Conservation (phyloP, 2,329 filamentous ascomycete genomes). For the Alternaria sp. region DNA sequence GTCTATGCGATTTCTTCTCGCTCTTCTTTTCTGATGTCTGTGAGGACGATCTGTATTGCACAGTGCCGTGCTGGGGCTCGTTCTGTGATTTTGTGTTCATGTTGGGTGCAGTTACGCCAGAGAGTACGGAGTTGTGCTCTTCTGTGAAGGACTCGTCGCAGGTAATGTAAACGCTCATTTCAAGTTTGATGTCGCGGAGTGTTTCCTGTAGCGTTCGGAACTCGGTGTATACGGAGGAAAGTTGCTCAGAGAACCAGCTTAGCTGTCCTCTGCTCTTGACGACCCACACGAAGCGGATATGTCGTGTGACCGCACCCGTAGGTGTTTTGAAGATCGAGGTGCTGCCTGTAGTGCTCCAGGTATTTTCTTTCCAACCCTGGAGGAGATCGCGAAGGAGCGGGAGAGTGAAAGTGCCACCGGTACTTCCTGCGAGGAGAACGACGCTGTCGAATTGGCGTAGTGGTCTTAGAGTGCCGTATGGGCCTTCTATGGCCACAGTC, state of each 20-base stretch:
- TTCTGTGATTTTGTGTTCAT: not conserved
- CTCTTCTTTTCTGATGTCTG: slow-evolving; percentile 13
- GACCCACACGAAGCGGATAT: slow-evolving; percentile 65
- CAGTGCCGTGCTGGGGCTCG: slow-evolving; percentile 19
- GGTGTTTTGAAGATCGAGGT: slow-evolving; percentile 26
- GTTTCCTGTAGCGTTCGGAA: slow-evolving; percentile 49
- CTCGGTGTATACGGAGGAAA: slow-evolving; percentile 55
- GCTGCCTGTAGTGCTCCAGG: slow-evolving; percentile 3
- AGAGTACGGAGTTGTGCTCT: slow-evolving; percentile 44
- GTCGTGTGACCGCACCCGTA: slow-evolving; percentile 52
- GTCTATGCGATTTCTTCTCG: slow-evolving; percentile 17
- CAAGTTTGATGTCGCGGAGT: slow-evolving; percentile 52
- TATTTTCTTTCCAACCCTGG: slow-evolving; percentile 51
- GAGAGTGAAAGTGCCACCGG: slow-evolving; percentile 65
- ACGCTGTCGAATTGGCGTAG: slow-evolving; percentile 67
- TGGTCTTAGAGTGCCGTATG: slow-evolving; percentile 59
- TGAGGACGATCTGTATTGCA: slow-evolving; percentile 25
- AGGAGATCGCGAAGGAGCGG: slow-evolving; percentile 65
- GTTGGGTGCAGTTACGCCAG: slow-evolving; percentile 30
- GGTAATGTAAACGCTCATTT: slow-evolving; percentile 63
- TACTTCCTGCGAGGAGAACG: slow-evolving; percentile 65
- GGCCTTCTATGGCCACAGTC: slow-evolving; percentile 60
- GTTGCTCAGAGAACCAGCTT: slow-evolving; percentile 60
- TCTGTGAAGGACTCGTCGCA: slow-evolving; percentile 58
- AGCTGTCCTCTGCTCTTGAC: slow-evolving; percentile 62